Evolutionary conservation across 768 basidiomycete genomes (phyloP), one percentile per base, ranked within the genome.

Genomic region (Cyclocybe cylindracea): DNA sequence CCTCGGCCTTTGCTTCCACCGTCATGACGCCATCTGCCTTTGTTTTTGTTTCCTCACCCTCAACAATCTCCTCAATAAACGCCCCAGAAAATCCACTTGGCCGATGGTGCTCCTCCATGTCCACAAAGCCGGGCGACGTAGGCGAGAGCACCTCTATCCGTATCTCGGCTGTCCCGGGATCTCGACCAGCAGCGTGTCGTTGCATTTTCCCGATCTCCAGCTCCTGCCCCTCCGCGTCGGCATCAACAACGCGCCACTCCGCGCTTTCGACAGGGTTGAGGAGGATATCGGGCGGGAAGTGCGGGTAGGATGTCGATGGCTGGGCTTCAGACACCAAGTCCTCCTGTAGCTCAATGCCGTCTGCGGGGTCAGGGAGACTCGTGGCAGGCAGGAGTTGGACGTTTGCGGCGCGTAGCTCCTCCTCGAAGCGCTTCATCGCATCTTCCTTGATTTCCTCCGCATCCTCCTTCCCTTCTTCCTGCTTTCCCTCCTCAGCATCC

Each of bases 61-160:
- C 24, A 24, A 24, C 24, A 24, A 24, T 5, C 24, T 24, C 24
- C 24, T 24, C 24, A 5, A 24, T 24, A 24, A 24, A 24, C 24
- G 24, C 24, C 24, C 5, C 24, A 5, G 3, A 5, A 24, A 24
- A 2, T 24, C 24, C 24, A 24, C 24, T 24, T 5, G 37, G 16
- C 18, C 18, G 33, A 31, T 19, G 9, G 31, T 18, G 10, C 33
- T 32, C 34, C 4, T 48, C 41, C 7, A 43, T 31, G 2, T 41
- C 45, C 14, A 39, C 14, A 13, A 48, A 54, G 79, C 83, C 9
- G 80, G 64, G 44, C 73, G 60, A 4, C 66, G 59, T 49, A 68
- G 59, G 61, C 18, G 48, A 60, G 53, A 51, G 51, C 14, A 57
- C 33, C 36, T 53, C 39, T 37, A 56, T 52, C 4, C 50, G 35